Evolutionary conservation across 129 eudicot genomes (phyloP).

Genomic region (Lactuca sativa): DNA sequence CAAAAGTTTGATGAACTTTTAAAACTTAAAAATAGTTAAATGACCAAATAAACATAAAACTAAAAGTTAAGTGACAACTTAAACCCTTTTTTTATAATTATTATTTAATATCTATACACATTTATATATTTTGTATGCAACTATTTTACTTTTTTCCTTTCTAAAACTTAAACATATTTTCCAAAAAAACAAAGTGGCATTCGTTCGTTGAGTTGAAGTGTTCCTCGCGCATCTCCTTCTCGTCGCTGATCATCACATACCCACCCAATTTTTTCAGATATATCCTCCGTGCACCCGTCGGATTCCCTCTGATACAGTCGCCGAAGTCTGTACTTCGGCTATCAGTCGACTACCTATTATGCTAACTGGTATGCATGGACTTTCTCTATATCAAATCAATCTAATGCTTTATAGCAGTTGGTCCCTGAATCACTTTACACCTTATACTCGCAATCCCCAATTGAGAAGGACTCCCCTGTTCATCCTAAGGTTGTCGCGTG

Average conservation of each 20-base stretch:
- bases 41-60: no score
- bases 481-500: background rate
- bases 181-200: no score
- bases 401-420: conserved; percentile 13
- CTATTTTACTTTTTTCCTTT: no score
- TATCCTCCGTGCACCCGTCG: background rate
- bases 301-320: background rate
- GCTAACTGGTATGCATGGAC: background rate
- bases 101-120: no score
- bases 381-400: background rate
- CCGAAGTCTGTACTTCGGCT: background rate
- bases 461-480: background rate
- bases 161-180: no score
- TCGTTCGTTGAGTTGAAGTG: no score
- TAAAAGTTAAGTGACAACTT: no score
- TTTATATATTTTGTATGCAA: no score
- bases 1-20: no score
- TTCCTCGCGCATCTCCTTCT: background rate
- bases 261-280: background rate
- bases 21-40: no score
- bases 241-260: background rate
- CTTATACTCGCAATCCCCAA: background rate
- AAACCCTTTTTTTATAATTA: no score
- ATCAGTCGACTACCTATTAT: background rate
- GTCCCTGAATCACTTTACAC: background rate